Conservation (phyloP, 345 rosid species). For the Acer saccharum region DNA sequence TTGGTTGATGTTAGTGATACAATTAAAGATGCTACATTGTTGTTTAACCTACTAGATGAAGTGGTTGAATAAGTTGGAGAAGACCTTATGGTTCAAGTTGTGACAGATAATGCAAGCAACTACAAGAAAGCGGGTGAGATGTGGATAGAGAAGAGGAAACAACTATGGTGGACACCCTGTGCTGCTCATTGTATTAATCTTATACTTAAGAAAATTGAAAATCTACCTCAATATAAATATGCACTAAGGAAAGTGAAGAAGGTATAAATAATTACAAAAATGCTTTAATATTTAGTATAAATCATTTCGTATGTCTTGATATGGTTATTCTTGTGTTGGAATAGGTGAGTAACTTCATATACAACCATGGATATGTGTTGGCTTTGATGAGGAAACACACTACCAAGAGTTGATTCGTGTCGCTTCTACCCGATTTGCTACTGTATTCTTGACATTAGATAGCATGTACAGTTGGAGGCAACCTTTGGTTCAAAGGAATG, state of each 20-base stretch:
- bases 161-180: not conserved
- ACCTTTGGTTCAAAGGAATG: no score
- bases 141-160: not conserved
- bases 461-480: no score
- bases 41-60: no score
- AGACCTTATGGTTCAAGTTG: not conserved
- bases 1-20: no score
- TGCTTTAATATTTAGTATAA: no score
- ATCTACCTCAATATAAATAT: not conserved
- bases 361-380: not conserved
- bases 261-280: no score
- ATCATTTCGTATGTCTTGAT: no score
- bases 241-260: not conserved
- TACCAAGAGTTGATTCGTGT: not conserved
- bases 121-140: not conserved
- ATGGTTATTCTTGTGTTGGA: no score
- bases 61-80: no score
- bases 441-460: no score
- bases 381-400: not conserved
- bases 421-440: not conserved
- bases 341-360: not conserved
- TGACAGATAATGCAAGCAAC: not conserved
- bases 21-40: no score
- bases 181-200: not conserved
- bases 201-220: not conserved